A percentile compares a stretch with the other conserved stretches of the same genome.
Conservation (phyloP, 1,284 basidiomycete genomes). For the Cerrena zonata region DNA sequence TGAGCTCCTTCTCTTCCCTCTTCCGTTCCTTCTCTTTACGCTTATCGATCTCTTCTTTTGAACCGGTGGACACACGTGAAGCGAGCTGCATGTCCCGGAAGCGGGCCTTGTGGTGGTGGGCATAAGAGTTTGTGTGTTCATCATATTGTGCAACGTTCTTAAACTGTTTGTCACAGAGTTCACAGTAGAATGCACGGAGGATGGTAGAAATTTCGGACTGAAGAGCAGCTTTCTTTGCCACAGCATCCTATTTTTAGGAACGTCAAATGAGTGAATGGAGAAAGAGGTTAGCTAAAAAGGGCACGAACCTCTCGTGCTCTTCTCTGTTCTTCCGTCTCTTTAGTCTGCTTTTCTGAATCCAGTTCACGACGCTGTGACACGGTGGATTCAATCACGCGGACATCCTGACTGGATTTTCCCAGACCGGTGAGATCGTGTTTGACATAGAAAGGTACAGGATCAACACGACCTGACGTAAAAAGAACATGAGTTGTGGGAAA, state of each 20-base stretch:
- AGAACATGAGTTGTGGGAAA: background rate
- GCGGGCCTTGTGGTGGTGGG: conserved; percentile 76
- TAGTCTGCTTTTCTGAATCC: conserved; percentile 72
- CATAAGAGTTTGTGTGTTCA: conserved; percentile 79
- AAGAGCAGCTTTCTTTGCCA: conserved; percentile 60
- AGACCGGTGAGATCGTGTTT: conserved; percentile 73
- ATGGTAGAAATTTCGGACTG: conserved; percentile 61
- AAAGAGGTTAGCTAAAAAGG: conserved; percentile 4
- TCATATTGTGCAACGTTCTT: conserved; percentile 77
- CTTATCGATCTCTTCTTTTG: conserved; percentile 59
- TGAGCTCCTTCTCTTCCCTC: conserved; percentile 73
- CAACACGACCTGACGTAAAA: conserved; percentile 55
- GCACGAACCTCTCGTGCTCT: conserved; percentile 56
- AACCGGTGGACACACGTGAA: conserved; percentile 42
- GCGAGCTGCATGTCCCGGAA: conserved; percentile 70
- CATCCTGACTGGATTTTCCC: conserved; percentile 70
- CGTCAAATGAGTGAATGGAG: conserved; percentile 4
- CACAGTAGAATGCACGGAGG: conserved; percentile 71
- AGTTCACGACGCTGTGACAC: conserved; percentile 72
- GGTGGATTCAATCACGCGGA: conserved; percentile 74
- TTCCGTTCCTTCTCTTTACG: conserved; percentile 78
- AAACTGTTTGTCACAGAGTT: conserved; percentile 79
- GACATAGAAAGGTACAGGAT: conserved; percentile 73
- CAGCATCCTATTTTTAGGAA: conserved; percentile 44
- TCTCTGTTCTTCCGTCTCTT: conserved; percentile 72